These are phyloP conservation scores for Wilcoxina mikolae DNA, from an alignment of 495 filamentous ascomycete species.

Conservation along the genomic window DNA sequence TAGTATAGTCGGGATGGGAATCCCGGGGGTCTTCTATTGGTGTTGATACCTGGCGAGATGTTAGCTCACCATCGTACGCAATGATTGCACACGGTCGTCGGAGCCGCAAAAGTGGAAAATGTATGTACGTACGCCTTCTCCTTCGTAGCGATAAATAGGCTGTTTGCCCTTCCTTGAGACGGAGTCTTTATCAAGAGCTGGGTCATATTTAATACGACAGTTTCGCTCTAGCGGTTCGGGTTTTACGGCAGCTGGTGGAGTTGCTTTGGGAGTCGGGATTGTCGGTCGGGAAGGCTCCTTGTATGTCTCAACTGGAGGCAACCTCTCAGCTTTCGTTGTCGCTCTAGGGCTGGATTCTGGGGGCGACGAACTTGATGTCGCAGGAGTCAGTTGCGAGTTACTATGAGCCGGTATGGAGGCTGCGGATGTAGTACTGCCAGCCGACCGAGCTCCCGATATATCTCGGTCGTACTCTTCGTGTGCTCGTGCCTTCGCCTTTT, in stretches of 20 bases:
- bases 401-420: background rate
- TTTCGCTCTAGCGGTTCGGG: slow-evolving; percentile 21
- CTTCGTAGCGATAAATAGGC: slow-evolving; percentile 24
- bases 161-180: slow-evolving; percentile 34
- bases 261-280: slow-evolving; percentile 27
- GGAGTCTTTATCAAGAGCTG: slow-evolving; percentile 31
- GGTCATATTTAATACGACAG: slow-evolving; percentile 26
- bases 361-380: slow-evolving; percentile 16
- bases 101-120: slow-evolving; percentile 16
- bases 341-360: slow-evolving; percentile 17
- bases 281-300: slow-evolving; percentile 21
- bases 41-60: slow-evolving; percentile 19
- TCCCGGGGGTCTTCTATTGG: slow-evolving; percentile 32
- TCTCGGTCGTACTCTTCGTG: slow-evolving; percentile 23
- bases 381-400: slow-evolving; percentile 13
- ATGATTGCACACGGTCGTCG: background rate
- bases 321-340: slow-evolving; percentile 3
- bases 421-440: slow-evolving; percentile 10
- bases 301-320: background rate
- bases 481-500: slow-evolving; percentile 23
- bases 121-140: slow-evolving; percentile 28
- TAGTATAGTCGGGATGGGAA: slow-evolving; percentile 49
- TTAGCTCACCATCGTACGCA: slow-evolving; percentile 10
- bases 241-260: slow-evolving; percentile 21
- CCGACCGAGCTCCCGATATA: slow-evolving; percentile 34